These are phyloP conservation scores for Cardamine resedifolia DNA, from an alignment of 345 rosid species.

Conservation along the genomic window DNA sequence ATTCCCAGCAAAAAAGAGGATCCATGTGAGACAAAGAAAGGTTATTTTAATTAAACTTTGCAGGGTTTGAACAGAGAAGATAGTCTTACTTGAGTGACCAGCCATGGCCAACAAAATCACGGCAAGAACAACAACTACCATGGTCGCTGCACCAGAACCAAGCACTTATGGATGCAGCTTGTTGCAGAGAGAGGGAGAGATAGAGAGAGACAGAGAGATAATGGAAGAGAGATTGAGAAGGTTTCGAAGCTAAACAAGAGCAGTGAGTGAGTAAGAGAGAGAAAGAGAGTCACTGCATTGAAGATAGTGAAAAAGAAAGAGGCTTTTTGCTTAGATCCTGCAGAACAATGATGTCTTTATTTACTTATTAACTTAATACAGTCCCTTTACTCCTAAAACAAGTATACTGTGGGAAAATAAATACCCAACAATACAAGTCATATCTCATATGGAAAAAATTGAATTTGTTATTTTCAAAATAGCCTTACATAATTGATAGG, in stretches of 20 bases:
- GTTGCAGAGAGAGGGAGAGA: not conserved
- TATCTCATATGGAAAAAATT: not conserved
- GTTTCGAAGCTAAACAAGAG: constrained; percentile 30
- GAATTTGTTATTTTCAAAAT: not conserved
- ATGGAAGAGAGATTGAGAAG: constrained; percentile 2
- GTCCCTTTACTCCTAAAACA: constrained; percentile 4
- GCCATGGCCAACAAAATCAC: constrained; percentile 53
- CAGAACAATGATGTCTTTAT: constrained; percentile 28
- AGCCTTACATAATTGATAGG: not conserved
- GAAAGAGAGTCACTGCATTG: constrained; percentile 33
- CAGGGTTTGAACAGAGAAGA: constrained; percentile 16
- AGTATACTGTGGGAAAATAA: not conserved
- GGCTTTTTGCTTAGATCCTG: constrained; percentile 31
- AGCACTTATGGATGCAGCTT: constrained; percentile 11
- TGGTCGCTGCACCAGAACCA: constrained; percentile 24
- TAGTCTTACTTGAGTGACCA: constrained; percentile 53
- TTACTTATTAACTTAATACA: not conserved
- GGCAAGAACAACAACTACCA: constrained; percentile 36
- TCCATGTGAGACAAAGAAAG: constrained; percentile 6
- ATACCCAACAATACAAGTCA: not conserved
- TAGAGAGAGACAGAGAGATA: not conserved
- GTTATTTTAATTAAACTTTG: not conserved
- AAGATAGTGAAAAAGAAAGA: constrained; percentile 30
- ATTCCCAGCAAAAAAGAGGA: constrained; percentile 14
- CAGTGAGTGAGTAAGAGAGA: constrained; percentile 23